phyloP scores from a whole-genome alignment of 352 stramenopile species.

The Globisporangium splendens region DNA sequence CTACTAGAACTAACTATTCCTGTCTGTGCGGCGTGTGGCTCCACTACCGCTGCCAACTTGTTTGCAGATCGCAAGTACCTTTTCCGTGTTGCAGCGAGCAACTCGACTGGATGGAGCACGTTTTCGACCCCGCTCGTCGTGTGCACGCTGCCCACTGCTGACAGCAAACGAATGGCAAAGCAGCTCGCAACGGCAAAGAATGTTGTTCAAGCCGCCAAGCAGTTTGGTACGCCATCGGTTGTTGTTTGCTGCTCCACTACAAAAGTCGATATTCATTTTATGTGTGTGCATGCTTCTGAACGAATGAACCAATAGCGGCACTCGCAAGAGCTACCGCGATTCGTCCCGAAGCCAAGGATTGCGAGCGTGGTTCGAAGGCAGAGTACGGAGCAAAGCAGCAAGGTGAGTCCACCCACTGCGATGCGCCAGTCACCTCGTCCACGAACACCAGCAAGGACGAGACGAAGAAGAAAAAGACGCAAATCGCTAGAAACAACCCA shows the following conservation, averaged over 20 bases:
- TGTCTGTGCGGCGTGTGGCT: neutral
- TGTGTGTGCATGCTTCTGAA: too few species aligned
- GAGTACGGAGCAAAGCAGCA: neutral
- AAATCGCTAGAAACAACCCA: too few species aligned
- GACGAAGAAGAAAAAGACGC: neutral
- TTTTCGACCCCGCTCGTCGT: constrained; percentile 13
- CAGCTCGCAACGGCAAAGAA: neutral
- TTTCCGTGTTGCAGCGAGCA: constrained; percentile 21
- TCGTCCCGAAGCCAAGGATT: too few species aligned
- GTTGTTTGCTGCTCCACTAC: neutral
- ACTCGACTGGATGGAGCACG: constrained; percentile 13
- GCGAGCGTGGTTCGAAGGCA: too few species aligned
- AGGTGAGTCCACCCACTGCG: neutral
- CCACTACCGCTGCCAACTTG: constrained; percentile 13
- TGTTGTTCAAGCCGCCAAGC: constrained; percentile 8
- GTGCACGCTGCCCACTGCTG: neutral
- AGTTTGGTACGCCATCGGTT: constrained; percentile 1
- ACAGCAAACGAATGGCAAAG: constrained; percentile 1
- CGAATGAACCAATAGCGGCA: too few species aligned
- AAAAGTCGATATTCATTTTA: too few species aligned
- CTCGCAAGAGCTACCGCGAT: too few species aligned
- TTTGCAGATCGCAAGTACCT: constrained; percentile 21
- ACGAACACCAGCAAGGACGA: neutral
- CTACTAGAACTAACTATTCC: neutral
- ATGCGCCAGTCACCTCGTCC: too few species aligned